A percentile compares a stretch with the other conserved stretches of the same genome.
phyloP scores from a whole-genome alignment of 2,329 filamentous ascomycete species.

The Drechslera avenae region DNA sequence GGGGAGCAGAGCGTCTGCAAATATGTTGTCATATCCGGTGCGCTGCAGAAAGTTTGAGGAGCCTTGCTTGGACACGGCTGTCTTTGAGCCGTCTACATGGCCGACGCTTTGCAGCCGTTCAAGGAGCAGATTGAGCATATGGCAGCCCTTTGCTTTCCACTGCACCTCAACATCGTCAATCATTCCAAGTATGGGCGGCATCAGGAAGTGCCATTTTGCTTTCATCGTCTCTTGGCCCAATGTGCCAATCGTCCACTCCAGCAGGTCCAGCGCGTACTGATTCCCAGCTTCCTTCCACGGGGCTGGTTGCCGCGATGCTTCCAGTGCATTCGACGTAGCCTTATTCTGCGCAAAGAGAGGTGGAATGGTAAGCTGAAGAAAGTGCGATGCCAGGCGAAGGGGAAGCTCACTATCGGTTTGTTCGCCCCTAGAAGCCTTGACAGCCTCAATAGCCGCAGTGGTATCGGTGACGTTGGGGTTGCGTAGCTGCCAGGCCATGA shows the following conservation, averaged over 20 bases:
- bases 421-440: slow-evolving; percentile 50
- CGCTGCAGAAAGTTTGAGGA: slow-evolving; percentile 57
- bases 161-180: slow-evolving; percentile 65
- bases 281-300: slow-evolving; percentile 63
- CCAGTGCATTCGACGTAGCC: slow-evolving; percentile 52
- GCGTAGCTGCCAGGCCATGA: slow-evolving; percentile 86
- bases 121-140: slow-evolving; percentile 62
- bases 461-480: slow-evolving; percentile 71
- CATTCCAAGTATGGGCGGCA: slow-evolving; percentile 72
- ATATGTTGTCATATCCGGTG: slow-evolving; percentile 66
- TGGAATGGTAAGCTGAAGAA: slow-evolving; percentile 68
- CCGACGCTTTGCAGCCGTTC: slow-evolving; percentile 33
- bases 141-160: slow-evolving; percentile 63
- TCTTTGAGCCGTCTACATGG: slow-evolving; percentile 25
- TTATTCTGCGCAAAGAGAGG: slow-evolving; percentile 63
- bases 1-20: slow-evolving; percentile 72
- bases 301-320: slow-evolving; percentile 60
- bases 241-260: slow-evolving; percentile 65
- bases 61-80: slow-evolving; percentile 26
- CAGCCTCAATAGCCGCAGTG: slow-evolving; percentile 52
- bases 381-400: slow-evolving; percentile 55
- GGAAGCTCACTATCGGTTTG: slow-evolving; percentile 59
- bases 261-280: slow-evolving; percentile 59
- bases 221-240: slow-evolving; percentile 57
- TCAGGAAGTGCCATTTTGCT: slow-evolving; percentile 69